Evolutionary conservation across 768 basidiomycete species (phyloP), one percentile per base, ranked within the genome.

Genomic region (Obba rivulosa): DNA sequence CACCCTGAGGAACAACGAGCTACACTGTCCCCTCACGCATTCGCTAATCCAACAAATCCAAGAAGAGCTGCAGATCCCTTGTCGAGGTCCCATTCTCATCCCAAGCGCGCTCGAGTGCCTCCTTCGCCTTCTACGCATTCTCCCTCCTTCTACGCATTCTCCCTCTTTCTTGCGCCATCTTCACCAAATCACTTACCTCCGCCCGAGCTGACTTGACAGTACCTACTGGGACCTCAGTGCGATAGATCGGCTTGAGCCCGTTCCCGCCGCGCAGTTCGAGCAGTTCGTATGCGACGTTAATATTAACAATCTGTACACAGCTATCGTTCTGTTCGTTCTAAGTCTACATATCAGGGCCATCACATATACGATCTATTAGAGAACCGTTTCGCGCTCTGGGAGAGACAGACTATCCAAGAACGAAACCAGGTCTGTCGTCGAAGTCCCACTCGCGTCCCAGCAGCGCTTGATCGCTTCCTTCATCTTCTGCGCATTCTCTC

Each of bases 281-380:
- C 16, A 64, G 52, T 54, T 64, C 59, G 48, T 60, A 64, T 11
- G 54, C 62, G 23, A 64, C 45, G 23, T 55, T 34, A 31, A 60
- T 52, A 34, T 53, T 48, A n/a, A n/a, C n/a, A n/a, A n/a, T n/a
- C n/a, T n/a, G n/a, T n/a, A n/a, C n/a, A n/a, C n/a, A n/a, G n/a
- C n/a, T n/a, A n/a, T n/a, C n/a, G n/a, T n/a, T n/a, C n/a, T n/a
- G n/a, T n/a, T n/a, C n/a, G n/a, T n/a, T n/a, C n/a, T n/a, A n/a
- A n/a, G 28, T 13, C 5, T 31, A 31, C 13, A 31, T 31, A 7
- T 31, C 7, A 7, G 28, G 28, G 13, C 7, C 28, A 13, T 13
- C 5, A 31, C 5, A 31, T 31, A n/a, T n/a, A n/a, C n/a, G 28
- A 31, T 31, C 7, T 31, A n/a, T n/a, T n/a, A n/a, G n/a, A n/a